Evolutionary conservation across 768 basidiomycete genomes (phyloP), one percentile per base, ranked within the genome.

Genomic region (Termitomyces sp.): DNA sequence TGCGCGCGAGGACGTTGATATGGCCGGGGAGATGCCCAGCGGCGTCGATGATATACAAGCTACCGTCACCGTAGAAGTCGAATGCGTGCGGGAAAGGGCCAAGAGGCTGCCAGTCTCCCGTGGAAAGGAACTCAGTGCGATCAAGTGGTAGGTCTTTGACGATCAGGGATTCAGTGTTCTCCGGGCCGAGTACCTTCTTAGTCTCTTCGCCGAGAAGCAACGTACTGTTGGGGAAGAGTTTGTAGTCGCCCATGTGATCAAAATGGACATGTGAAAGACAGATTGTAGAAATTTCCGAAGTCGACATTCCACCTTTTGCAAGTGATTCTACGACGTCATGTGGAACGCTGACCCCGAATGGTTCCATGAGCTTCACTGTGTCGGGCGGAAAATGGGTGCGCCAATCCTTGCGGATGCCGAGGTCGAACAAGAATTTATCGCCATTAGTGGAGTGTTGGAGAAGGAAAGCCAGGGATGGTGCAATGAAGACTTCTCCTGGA

Each of bases 11-110:
- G 37, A 80, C 59, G 60, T 81, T 83, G 58, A 85, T 61, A 56
- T 87, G 84, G 0, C 86, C 85, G 1, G 71, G 68, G 33, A 83
- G 65, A 65, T 87, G 85, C 0, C 85, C 84, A 1, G 83, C 76
- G 1, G 83, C 77, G 62, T 86, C 80, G 58, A 86, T 65, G 61
- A 87, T 74, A 63, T 82, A 86, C 37, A 84, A 65, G 62, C 80
- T 82, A 7, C 84, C 85, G 60, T 88, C 85, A 20, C 76, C 76
- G 62, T 79, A 84, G 63, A 76, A 79, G 69, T 87, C 83, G 20
- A 78, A 63, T 5, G 81, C 79, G 24, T 66, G 74, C 30, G 81
- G 79, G 20, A 66, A 67, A 1, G 61, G 61, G 2, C 65, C 66
- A 1, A 66, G 24, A 7, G 66, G 57, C n/a, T 58, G 54, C 65